These are phyloP conservation scores for Sphaerulina musiva DNA, from an alignment of 2,329 filamentous ascomycete species.

Conservation along the genomic window DNA sequence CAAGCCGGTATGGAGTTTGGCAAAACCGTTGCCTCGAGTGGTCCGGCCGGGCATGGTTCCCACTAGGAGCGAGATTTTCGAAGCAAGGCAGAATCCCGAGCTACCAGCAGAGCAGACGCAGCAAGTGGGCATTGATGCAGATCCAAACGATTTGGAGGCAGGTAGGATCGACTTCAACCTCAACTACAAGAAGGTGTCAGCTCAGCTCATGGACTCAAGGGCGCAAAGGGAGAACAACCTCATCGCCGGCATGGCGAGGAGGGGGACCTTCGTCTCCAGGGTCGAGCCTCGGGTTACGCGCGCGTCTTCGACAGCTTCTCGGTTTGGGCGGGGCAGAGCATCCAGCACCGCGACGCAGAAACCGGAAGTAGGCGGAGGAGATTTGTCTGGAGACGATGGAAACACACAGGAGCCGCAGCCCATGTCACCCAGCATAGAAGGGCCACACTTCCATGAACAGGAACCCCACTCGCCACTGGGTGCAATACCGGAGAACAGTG, in stretches of 20 bases:
- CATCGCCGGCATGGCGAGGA: constrained; percentile 18
- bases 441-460: not conserved
- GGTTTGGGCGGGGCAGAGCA: constrained; percentile 15
- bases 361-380: constrained; percentile 29
- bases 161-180: constrained; percentile 37
- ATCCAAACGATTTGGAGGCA: constrained; percentile 41
- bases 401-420: constrained; percentile 4
- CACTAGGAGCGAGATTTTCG: constrained; percentile 31
- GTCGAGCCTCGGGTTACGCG: constrained; percentile 17
- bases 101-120: constrained; percentile 23
- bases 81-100: constrained; percentile 26
- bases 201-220: constrained; percentile 43
- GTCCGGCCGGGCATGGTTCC: constrained; percentile 50
- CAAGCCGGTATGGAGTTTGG: constrained; percentile 50
- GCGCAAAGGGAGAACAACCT: constrained; percentile 33
- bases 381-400: constrained; percentile 17
- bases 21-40: constrained; percentile 50
- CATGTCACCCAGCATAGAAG: constrained; percentile 6
- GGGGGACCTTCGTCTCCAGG: constrained; percentile 17
- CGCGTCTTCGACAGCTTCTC: constrained; percentile 23
- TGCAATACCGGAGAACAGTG: constrained; percentile 14
- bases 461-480: constrained; percentile 4
- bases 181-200: constrained; percentile 38
- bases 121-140: constrained; percentile 33
- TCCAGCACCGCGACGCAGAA: constrained; percentile 11